phyloP scores from a whole-genome alignment of 73 alveolate genomes.

The Effrenium voratum region DNA sequence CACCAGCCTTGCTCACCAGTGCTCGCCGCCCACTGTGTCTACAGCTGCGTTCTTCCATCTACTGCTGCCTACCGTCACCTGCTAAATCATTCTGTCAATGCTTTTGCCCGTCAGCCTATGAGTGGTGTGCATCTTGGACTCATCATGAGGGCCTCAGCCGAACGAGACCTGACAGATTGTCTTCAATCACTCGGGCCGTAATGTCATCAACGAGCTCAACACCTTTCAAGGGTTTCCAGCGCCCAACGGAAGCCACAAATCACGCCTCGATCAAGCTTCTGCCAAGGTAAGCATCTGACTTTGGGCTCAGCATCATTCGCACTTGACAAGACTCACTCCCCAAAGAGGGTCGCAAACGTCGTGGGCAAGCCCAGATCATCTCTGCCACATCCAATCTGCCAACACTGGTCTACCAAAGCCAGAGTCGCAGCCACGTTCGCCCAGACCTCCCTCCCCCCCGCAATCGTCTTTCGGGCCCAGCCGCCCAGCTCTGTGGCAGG shows the following conservation, averaged over 20 bases:
- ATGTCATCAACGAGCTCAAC: not conserved
- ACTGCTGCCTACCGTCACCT: too few relatives aligned
- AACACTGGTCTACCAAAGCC: too few relatives aligned
- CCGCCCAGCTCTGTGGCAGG: slow-evolving; percentile 50
- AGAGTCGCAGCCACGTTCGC: too few relatives aligned
- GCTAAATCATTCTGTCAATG: too few relatives aligned
- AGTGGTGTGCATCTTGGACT: slow-evolving; percentile 63
- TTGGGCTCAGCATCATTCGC: slow-evolving; percentile 65
- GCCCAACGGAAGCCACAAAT: too few relatives aligned
- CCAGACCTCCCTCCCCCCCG: too few relatives aligned
- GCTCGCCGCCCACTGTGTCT: too few relatives aligned
- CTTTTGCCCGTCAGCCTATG: slow-evolving; percentile 50
- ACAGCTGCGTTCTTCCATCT: too few relatives aligned
- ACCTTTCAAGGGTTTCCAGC: not conserved
- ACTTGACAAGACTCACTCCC: slow-evolving; percentile 37
- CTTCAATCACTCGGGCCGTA: slow-evolving; percentile 6
- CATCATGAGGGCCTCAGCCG: slow-evolving; percentile 68
- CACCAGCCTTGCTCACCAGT: too few relatives aligned
- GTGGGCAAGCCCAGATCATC: too few relatives aligned
- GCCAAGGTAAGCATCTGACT: not conserved
- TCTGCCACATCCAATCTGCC: too few relatives aligned
- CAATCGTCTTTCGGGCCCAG: not conserved
- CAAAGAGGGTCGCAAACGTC: not conserved
- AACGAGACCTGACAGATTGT: slow-evolving; percentile 76
- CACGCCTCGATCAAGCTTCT: not conserved